Conservation (phyloP, 2,329 filamentous ascomycete genomes). For the Penicillium paneum region DNA sequence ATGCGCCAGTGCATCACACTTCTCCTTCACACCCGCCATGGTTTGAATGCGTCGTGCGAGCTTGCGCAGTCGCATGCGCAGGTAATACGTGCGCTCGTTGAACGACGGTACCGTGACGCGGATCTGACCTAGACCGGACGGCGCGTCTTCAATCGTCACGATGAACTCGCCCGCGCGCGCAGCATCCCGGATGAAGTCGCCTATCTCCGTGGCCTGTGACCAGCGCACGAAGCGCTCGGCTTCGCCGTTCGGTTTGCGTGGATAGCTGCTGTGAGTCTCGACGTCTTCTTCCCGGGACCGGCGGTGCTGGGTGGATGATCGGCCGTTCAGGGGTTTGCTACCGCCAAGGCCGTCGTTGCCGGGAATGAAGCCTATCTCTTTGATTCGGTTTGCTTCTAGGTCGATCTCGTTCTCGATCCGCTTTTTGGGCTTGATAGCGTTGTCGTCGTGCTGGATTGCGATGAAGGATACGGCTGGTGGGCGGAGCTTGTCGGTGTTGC, state of each 20-base stretch:
- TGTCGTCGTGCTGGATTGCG: conserved; percentile 69
- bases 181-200: conserved; percentile 90
- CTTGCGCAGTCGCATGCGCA: conserved; percentile 71
- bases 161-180: conserved; percentile 80
- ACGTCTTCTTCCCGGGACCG: conserved; percentile 57
- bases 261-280: conserved; percentile 68
- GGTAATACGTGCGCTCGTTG: conserved; percentile 84
- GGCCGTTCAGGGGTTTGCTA: background rate
- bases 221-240: conserved; percentile 71
- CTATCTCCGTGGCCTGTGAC: conserved; percentile 84
- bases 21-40: conserved; percentile 70
- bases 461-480: conserved; percentile 74
- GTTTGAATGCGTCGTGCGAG: conserved; percentile 65
- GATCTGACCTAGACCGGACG: conserved; percentile 61
- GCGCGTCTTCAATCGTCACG: conserved; percentile 72
- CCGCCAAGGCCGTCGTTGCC: conserved; percentile 7
- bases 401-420: conserved; percentile 33
- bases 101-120: conserved; percentile 81
- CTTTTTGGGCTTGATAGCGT: conserved; percentile 47
- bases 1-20: conserved; percentile 77
- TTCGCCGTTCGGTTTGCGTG: conserved; percentile 48
- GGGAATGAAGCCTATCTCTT: conserved; percentile 4
- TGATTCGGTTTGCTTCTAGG: conserved; percentile 41
- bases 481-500: conserved; percentile 62
- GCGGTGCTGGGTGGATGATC: conserved; percentile 40